Evolutionary conservation across 2,329 filamentous ascomycete species (phyloP).

Genomic region (Fusarium continuum): DNA sequence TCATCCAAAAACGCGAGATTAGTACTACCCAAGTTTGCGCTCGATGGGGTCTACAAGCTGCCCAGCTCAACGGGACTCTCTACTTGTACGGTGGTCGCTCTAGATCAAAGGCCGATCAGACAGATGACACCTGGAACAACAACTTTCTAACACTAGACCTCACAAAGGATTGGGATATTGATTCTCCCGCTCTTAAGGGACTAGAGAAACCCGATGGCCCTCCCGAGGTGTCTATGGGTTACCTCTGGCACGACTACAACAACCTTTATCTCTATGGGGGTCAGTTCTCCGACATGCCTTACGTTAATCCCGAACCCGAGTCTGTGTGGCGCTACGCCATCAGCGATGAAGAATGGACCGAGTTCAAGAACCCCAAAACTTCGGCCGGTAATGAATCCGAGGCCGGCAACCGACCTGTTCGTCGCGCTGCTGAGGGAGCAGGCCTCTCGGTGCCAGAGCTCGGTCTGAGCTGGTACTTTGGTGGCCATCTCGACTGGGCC

Average conservation of each 20-base stretch:
- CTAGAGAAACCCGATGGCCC: constrained; percentile 73
- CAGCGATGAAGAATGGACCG: constrained; percentile 65
- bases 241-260: constrained; percentile 77
- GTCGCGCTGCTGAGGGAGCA: constrained; percentile 78
- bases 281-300: constrained; percentile 72
- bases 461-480: constrained; percentile 81
- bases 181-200: constrained; percentile 68
- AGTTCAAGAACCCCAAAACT: constrained; percentile 68
- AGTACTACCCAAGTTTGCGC: constrained; percentile 62
- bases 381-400: constrained; percentile 71
- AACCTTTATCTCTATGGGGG: constrained; percentile 79
- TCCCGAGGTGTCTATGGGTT: constrained; percentile 76
- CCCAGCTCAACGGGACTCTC: constrained; percentile 77
- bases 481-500: constrained; percentile 73
- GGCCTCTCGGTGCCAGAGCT: constrained; percentile 75
- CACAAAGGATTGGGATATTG: constrained; percentile 75
- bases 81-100: constrained; percentile 80
- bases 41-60: constrained; percentile 73
- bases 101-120: constrained; percentile 65
- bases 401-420: constrained; percentile 63
- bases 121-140: constrained; percentile 76
- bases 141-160: constrained; percentile 78
- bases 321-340: constrained; percentile 78
- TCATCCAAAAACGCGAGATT: constrained; percentile 47
- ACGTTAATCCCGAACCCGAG: constrained; percentile 63